Evolutionary conservation across 2,329 filamentous ascomycete genomes (phyloP), one percentile per base, ranked within the genome.

Genomic region (Colletotrichum cuscutae): DNA sequence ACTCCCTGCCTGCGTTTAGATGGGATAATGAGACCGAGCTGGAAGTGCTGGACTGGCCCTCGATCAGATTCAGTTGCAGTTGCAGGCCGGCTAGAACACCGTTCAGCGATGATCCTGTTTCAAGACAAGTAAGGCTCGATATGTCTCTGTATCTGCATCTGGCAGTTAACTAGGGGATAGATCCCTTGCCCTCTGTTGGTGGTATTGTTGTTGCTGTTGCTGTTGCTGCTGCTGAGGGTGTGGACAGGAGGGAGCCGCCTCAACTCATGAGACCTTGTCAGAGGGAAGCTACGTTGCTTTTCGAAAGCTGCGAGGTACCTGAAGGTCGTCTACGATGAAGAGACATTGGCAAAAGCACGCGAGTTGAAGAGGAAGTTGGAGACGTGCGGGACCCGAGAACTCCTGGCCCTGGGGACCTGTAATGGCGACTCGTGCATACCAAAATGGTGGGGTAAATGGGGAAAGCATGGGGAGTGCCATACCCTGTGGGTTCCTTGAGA

Each of bases 381-480:
- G 57, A 59, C 37, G 57, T 42, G 57, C 57, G 57, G 57, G 57
- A 59, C 57, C 57, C 32, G 57, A 22, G 30, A n/a, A 59, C 32
- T n/a, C 32, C 35, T 32, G 37, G 37, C 37, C 37, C 13, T 42
- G 15, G 30, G n/a, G 22, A 42, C 22, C 58, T 13, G 15, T 30
- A 35, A 37, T 24, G 35, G 60, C 13, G 49, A 53, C 60, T 53
- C 60, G 56, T 37, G 69, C 65, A 42, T 73, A 61, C 57, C 52
- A 72, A 49, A 63, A 68, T 73, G 71, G 71, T 72, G 71, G 71
- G 71, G 68, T 73, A 72, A 52, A 72, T 73, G 71, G 71, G 71
- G 71, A 63, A 71, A 72, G 46, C 71, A 69, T 54, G 53, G 59
- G 60, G 49, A 56, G 60, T 28, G 53, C 28, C 58, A 59, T 62